These are phyloP conservation scores for Drechslera avenae DNA, from an alignment of 2,329 filamentous ascomycete genomes.

Conservation along the genomic window DNA sequence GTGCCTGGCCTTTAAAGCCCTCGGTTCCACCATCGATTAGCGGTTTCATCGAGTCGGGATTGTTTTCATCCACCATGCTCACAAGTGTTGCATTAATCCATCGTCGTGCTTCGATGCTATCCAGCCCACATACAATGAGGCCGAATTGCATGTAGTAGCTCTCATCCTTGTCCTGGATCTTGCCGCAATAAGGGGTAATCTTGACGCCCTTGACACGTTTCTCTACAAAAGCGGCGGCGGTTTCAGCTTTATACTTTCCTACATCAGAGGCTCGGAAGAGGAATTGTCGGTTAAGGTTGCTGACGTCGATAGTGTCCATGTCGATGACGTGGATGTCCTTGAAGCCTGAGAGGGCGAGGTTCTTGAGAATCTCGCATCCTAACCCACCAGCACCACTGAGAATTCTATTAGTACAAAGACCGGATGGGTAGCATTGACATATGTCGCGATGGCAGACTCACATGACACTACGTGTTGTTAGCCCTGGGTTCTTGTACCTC, in stretches of 20 bases:
- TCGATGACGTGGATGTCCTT: slow-evolving; percentile 98
- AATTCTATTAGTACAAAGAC: slow-evolving; percentile 48
- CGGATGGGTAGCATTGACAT: background rate
- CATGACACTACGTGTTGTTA: slow-evolving; percentile 45
- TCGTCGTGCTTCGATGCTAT: slow-evolving; percentile 95
- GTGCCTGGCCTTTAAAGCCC: slow-evolving; percentile 95
- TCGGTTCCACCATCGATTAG: slow-evolving; percentile 96
- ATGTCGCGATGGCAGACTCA: slow-evolving; percentile 28
- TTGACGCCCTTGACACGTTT: slow-evolving; percentile 85
- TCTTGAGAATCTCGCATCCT: slow-evolving; percentile 95
- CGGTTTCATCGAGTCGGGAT: slow-evolving; percentile 86
- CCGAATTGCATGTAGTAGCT: slow-evolving; percentile 98
- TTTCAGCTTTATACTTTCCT: slow-evolving; percentile 89
- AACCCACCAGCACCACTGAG: slow-evolving; percentile 86
- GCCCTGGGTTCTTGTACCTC: slow-evolving; percentile 3
- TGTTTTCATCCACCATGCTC: slow-evolving; percentile 82
- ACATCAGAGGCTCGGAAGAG: slow-evolving; percentile 92
- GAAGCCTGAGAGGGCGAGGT: slow-evolving; percentile 92
- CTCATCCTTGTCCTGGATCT: slow-evolving; percentile 96
- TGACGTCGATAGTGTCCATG: slow-evolving; percentile 99
- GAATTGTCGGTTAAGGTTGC: slow-evolving; percentile 96
- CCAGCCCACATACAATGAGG: slow-evolving; percentile 88
- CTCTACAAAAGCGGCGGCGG: slow-evolving; percentile 90
- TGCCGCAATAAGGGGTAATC: slow-evolving; percentile 92
- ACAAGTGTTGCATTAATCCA: slow-evolving; percentile 98